Evolutionary conservation across 2,329 filamentous ascomycete genomes (phyloP).

Genomic region (Phialophora expanda): DNA sequence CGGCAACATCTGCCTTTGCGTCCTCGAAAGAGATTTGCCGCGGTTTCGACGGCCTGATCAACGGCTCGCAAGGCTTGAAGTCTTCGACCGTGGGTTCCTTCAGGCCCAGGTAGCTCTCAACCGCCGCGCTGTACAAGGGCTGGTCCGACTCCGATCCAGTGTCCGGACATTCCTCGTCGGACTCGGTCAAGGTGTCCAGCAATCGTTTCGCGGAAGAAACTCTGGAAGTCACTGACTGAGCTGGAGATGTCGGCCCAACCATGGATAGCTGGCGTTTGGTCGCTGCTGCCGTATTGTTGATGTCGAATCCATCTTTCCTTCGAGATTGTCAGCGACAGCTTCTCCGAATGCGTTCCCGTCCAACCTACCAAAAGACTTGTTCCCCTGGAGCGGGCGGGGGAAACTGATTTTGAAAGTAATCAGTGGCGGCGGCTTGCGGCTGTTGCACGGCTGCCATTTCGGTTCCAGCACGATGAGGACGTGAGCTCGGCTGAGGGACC

Average conservation of each 20-base stretch:
- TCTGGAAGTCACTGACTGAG: not conserved
- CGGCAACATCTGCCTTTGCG: slow-evolving; percentile 4
- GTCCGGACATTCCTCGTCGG: slow-evolving; percentile 2
- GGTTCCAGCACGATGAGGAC: too few relatives aligned
- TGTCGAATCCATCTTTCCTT: slow-evolving; percentile 10
- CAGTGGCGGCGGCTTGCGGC: not conserved
- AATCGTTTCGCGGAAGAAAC: not conserved
- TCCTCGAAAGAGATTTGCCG: slow-evolving; percentile 6
- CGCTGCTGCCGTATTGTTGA: not conserved
- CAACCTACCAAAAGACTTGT: not conserved
- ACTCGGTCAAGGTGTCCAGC: slow-evolving; percentile 8
- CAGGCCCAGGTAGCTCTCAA: slow-evolving; percentile 4
- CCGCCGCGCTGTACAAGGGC: slow-evolving; percentile 10
- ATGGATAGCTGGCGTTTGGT: slow-evolving; percentile 6
- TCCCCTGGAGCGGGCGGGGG: not conserved
- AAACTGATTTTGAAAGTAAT: slow-evolving; percentile 10
- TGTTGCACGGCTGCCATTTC: slow-evolving; percentile 4
- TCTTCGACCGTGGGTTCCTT: slow-evolving; percentile 1
- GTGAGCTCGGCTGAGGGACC: too few relatives aligned
- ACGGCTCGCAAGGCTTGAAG: slow-evolving; percentile 6
- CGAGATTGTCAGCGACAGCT: not conserved
- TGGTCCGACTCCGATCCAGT: slow-evolving; percentile 5
- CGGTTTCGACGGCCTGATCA: slow-evolving; percentile 1
- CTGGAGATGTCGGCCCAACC: slow-evolving; percentile 1
- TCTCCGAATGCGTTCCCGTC: not conserved